phyloP scores from a whole-genome alignment of 1,284 basidiomycete species.

The Afroboletus lepidellus region DNA sequence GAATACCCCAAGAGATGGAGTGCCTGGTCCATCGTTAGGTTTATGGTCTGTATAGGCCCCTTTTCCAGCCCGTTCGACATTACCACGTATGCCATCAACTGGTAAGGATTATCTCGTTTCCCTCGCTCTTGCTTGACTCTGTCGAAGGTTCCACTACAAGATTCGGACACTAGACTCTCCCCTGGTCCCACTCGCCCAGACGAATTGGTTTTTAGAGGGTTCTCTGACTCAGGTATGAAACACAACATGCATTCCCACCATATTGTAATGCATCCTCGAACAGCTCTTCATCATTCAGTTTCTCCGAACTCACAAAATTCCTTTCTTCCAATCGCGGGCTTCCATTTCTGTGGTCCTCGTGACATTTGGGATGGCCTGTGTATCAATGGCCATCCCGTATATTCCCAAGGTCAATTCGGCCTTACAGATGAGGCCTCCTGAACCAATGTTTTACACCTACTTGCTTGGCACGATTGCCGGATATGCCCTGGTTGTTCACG shows the following conservation, averaged over 20 bases:
- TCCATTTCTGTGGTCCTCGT: constrained; percentile 27
- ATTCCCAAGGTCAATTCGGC: constrained; percentile 33
- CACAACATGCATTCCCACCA: not conserved
- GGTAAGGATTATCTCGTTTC: constrained; percentile 11
- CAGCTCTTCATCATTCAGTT: constrained; percentile 36
- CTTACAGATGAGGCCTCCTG: constrained; percentile 30
- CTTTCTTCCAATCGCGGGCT: constrained; percentile 34
- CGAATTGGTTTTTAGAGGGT: constrained; percentile 33
- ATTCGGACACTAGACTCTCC: constrained; percentile 30
- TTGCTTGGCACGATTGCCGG: constrained; percentile 20
- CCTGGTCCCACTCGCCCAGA: constrained; percentile 31
- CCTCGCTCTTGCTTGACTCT: not conserved
- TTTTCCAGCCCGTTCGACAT: constrained; percentile 36
- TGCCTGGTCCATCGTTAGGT: constrained; percentile 33
- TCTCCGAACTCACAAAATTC: constrained; percentile 31
- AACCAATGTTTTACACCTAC: constrained; percentile 32
- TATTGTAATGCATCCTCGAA: constrained; percentile 8
- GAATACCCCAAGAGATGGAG: constrained; percentile 30
- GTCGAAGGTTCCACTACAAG: constrained; percentile 32
- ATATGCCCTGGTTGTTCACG: constrained; percentile 28
- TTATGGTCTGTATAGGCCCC: constrained; percentile 33
- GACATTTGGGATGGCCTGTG: constrained; percentile 33
- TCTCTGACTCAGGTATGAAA: constrained; percentile 32
- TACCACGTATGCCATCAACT: constrained; percentile 30
- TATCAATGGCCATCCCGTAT: constrained; percentile 35